Base-by-base conservation (phyloP, 2,329 filamentous ascomycete species). In the Aspergillus glaucus region DNA sequence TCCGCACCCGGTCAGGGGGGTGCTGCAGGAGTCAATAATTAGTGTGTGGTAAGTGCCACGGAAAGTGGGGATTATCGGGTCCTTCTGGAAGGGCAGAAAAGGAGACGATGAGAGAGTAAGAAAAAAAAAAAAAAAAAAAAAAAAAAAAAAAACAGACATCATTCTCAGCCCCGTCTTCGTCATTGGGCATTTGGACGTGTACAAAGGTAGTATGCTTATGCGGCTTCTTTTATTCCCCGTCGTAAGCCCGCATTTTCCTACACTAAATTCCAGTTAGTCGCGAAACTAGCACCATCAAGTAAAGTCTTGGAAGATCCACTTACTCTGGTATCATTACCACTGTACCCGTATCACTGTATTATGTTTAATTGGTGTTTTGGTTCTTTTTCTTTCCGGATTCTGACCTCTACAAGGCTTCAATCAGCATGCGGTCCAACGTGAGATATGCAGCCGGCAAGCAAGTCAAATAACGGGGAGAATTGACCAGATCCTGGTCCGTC, bases 401-500 rank as follows among this genome's bases (percentile, higher is more conserved):
- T 39, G 21, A 17, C 17, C 32, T 12, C n/a, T 40, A 26, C 39
- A 34, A 40, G 15, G 44, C 34, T 7, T 28, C 42, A 39, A 46
- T 50, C 47, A 50, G 48, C 45, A 55, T 54, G 50, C 49, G 19
- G 53, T 53, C 46, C 45, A 50, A 56, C 49, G 50, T 55, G 49
- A 50, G 53, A 53, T 46, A 47, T 47, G 22, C 36, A 45, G 32
- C 45, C 10, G 24, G 43, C 21, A 44, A 21, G 39, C 22, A 42
- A 28, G 19, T 37, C 26, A 28, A 32, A 15, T 24, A 42, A 19
- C 24, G 28, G 24, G 32, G 36, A 41, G 22, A 44, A 44, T 48
- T 43, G 44, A 34, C 40, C 41, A 45, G 37, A 36, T 44, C 50
- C 47, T 53, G 40, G 42, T 50, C 48, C 36, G 43, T 50, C 32